These are phyloP conservation scores for Grosmannia huntii DNA, from an alignment of 2,329 filamentous ascomycete species.

Conservation along the genomic window DNA sequence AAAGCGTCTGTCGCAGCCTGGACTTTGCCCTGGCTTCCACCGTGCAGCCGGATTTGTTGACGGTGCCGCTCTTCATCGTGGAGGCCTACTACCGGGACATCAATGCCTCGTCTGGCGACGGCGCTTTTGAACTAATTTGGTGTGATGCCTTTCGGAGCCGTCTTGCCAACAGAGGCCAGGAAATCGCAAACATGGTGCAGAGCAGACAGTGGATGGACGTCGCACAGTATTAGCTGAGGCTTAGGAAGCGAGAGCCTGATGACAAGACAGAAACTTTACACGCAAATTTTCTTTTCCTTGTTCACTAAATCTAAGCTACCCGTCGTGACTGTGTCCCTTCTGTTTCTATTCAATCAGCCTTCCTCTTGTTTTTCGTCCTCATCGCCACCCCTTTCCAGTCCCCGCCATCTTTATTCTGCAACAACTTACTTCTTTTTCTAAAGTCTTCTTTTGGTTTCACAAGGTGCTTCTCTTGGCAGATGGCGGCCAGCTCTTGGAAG, in stretches of 20 bases:
- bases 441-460: background rate
- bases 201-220: conserved; percentile 25
- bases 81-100: conserved; percentile 29
- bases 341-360: background rate
- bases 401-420: background rate
- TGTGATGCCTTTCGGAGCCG: conserved; percentile 29
- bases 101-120: conserved; percentile 25
- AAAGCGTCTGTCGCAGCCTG: conserved; percentile 36
- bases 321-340: background rate
- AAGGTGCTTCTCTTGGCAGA: too few relatives aligned
- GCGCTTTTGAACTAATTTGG: conserved; percentile 33
- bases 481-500: too few relatives aligned
- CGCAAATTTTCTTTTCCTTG: background rate
- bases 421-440: background rate
- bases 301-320: background rate
- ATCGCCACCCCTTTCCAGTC: too few relatives aligned
- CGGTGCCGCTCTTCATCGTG: conserved; percentile 29
- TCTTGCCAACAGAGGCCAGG: conserved; percentile 26
- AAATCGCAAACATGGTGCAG: conserved; percentile 26
- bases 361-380: background rate
- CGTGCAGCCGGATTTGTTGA: conserved; percentile 33
- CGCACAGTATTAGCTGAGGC: conserved; percentile 10
- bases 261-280: background rate
- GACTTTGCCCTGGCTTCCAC: conserved; percentile 32
- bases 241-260: background rate